A percentile compares a stretch with the other conserved stretches of the same genome.
Evolutionary conservation across 2,329 filamentous ascomycete species (phyloP).

Genomic region (Talaromyces islandicus): DNA sequence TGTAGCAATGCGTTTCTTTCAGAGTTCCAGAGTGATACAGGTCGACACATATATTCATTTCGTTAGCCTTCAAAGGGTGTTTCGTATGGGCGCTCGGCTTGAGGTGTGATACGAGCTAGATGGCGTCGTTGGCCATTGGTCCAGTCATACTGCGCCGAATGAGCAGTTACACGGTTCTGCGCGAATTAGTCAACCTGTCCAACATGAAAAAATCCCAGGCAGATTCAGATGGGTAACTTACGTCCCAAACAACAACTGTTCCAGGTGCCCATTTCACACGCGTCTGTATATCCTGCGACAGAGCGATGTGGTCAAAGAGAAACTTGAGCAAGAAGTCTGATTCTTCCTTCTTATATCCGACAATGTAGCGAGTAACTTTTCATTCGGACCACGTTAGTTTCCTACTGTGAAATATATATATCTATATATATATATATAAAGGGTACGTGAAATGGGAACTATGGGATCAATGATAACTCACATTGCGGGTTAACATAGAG

Average conservation of each 20-base stretch:
- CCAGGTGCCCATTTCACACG: conserved; percentile 70
- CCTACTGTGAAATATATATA: not conserved
- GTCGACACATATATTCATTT: not conserved
- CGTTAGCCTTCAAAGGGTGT: conserved; percentile 48
- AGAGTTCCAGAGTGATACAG: not conserved
- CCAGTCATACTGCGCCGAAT: conserved; percentile 79
- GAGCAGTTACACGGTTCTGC: conserved; percentile 67
- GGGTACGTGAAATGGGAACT: not conserved
- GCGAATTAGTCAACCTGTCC: conserved; percentile 6
- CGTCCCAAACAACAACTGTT: conserved; percentile 82
- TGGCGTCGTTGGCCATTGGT: conserved; percentile 71
- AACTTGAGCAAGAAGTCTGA: conserved; percentile 68
- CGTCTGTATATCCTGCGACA: conserved; percentile 65
- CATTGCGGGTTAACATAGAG: conserved; percentile 79
- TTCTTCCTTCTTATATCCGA: conserved; percentile 82
- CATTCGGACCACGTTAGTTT: not conserved
- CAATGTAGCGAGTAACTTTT: conserved; percentile 69
- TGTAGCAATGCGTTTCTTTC: not conserved
- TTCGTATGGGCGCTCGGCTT: conserved; percentile 72
- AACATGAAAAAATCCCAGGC: not conserved
- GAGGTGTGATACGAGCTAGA: conserved; percentile 73
- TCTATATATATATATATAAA: no score
- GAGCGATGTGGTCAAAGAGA: conserved; percentile 67
- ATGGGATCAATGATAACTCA: conserved; percentile 42
- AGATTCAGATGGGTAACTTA: conserved; percentile 16